Evolutionary conservation across 345 rosid species (phyloP).

Genomic region (Erodium maritimum): DNA sequence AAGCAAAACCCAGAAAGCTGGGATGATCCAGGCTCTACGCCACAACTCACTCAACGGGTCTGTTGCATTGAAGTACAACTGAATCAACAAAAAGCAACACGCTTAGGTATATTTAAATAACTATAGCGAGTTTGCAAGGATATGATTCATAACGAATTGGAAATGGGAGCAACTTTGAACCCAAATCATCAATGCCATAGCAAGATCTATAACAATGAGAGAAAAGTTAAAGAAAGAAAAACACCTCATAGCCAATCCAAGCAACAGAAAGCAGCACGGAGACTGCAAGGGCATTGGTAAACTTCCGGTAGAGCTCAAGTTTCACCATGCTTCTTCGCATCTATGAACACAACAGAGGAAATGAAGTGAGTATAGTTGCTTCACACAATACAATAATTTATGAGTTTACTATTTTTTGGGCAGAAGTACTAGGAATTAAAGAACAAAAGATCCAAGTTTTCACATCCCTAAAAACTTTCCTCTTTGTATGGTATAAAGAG

Average conservation of each 20-base stretch:
- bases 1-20: slow-evolving; percentile 43
- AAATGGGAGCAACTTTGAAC: not conserved
- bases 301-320: slow-evolving; percentile 37
- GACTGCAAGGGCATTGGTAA: slow-evolving; percentile 38
- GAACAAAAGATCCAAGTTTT: too few species aligned
- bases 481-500: too few species aligned
- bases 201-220: not conserved
- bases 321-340: slow-evolving; percentile 27
- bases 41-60: slow-evolving; percentile 43
- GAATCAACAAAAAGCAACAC: slow-evolving; percentile 7
- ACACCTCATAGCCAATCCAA: slow-evolving; percentile 45
- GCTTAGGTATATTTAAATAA: not conserved
- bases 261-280: slow-evolving; percentile 38
- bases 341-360: slow-evolving; percentile 13
- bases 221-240: not conserved
- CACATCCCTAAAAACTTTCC: not conserved
- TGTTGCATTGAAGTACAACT: slow-evolving; percentile 40
- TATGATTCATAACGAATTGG: not conserved
- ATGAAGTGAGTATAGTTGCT: not conserved
- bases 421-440: not conserved
- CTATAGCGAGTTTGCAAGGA: not conserved
- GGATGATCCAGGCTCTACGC: slow-evolving; percentile 37
- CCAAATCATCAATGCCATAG: not conserved
- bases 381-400: not conserved
- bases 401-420: not conserved